Conservation (phyloP, 2,329 filamentous ascomycete genomes). For the Penicillium occitanis region DNA sequence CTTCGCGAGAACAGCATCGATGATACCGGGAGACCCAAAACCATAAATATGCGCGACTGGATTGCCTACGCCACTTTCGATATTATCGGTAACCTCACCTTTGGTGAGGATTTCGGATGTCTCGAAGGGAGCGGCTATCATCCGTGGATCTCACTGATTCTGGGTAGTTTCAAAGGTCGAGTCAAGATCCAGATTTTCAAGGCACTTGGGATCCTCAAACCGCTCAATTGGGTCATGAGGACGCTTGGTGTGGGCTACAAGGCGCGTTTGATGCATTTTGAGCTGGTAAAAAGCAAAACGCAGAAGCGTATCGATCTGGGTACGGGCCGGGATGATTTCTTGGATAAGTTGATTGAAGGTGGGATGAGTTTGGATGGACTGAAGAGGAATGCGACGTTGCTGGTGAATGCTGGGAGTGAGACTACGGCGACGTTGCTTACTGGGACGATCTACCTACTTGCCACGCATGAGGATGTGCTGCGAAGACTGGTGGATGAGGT, state of each 20-base stretch:
- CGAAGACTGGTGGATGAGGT: not conserved
- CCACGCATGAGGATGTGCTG: not conserved
- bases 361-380: not conserved
- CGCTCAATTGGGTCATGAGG: not conserved
- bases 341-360: not conserved
- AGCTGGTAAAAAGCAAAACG: not conserved
- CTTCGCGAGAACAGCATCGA: no score
- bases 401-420: not conserved
- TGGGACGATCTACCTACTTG: not conserved
- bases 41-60: no score
- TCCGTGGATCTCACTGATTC: not conserved
- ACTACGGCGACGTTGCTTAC: not conserved
- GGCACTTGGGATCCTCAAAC: not conserved
- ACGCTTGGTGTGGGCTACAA: not conserved
- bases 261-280: not conserved
- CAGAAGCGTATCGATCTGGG: not conserved
- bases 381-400: not conserved
- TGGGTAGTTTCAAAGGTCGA: slow-evolving; percentile 5
- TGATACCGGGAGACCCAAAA: no score
- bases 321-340: not conserved
- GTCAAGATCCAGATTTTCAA: slow-evolving; percentile 7
- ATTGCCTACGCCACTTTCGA: no score
- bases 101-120: no score
- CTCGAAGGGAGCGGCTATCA: not conserved
- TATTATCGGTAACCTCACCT: no score